Base-by-base conservation (phyloP, 345 rosid species). In the Eutrema yunnanense region DNA sequence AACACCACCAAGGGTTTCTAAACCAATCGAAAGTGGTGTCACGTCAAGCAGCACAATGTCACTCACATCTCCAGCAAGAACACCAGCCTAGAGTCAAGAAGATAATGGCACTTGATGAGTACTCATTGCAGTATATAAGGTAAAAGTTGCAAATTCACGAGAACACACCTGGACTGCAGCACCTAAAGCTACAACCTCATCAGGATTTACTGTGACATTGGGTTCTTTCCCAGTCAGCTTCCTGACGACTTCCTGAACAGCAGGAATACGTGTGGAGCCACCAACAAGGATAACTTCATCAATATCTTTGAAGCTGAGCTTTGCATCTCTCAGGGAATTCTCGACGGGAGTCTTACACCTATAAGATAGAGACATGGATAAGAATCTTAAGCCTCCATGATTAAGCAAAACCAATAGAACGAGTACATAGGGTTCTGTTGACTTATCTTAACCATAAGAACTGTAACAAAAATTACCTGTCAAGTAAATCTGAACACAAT, bases 211-310 rank as follows among this genome's bases (percentile, higher is more conserved):
- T 0, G 97, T 87, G 72, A 95, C 96, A 76, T 95, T 95, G 9
- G 99, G 99, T 13, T 90, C 97, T 78, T 89, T 95, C 53, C 96
- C 93, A 3, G 96, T 95, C 80, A 92, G 26, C 85, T 88, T 90
- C 85, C 85, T 92, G 34, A 92, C 98, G 22, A 95, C 89, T 77
- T 85, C 94, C 79, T 92, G 97, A 34, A 95, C 98, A 68, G 99
- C 96, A 38, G 96, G 99, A 51, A 95, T 95, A 38, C 97, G 96
- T 33, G 99, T 95, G 44, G 99, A 95, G 42, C 99, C 99, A 73
- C 99, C 99, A 11, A 95, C 99, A 79, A 95, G 97, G 57, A 95
- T 92, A 14, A 92, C 93, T 81, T 95, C 99, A 82, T 92, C 99
- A 43, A 95, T 65, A 54, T 95, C 99, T 46, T 85, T 90, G 58